These are phyloP conservation scores for Paraconiothyrium brasiliense DNA, from an alignment of 2,329 filamentous ascomycete genomes.

Conservation along the genomic window DNA sequence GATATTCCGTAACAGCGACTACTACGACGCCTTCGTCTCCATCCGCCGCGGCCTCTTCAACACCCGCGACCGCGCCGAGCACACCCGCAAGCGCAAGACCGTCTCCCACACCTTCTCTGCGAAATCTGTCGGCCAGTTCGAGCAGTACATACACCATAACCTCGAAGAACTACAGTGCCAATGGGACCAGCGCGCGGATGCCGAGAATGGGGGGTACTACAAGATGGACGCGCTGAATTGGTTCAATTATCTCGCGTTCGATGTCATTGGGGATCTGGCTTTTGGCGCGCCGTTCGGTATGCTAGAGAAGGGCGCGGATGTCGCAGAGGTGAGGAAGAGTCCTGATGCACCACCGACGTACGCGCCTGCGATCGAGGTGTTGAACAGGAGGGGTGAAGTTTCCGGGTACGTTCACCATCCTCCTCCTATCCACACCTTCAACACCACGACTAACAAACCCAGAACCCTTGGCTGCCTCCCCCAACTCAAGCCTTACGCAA, in stretches of 20 bases:
- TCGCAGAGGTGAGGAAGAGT: conserved; percentile 74
- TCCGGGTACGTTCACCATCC: conserved; percentile 63
- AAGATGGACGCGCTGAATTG: conserved; percentile 78
- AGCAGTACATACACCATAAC: conserved; percentile 87
- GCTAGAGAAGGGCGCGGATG: conserved; percentile 78
- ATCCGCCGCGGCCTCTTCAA: conserved; percentile 90
- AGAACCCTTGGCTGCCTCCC: conserved; percentile 78
- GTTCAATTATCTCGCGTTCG: conserved; percentile 74
- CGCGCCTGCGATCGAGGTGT: conserved; percentile 83
- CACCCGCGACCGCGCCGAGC: conserved; percentile 81
- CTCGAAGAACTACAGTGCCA: conserved; percentile 76
- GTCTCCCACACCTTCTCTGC: conserved; percentile 86
- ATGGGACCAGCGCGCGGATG: conserved; percentile 72
- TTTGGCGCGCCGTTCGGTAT: conserved; percentile 85
- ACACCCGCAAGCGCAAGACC: conserved; percentile 88
- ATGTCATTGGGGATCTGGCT: conserved; percentile 68
- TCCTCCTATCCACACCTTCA: conserved; percentile 1
- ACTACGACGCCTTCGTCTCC: conserved; percentile 91
- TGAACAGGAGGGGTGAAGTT: conserved; percentile 89
- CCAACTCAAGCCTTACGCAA: conserved; percentile 78
- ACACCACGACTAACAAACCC: not conserved
- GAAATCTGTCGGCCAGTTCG: conserved; percentile 83
- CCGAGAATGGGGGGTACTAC: conserved; percentile 64
- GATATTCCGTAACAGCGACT: conserved; percentile 65
- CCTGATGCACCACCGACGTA: conserved; percentile 71